Percentiles rank a stretch among this genome's conserved stretches.
Evolutionary conservation across 768 basidiomycete species (phyloP).

Genomic region (Hirschioporus abietinus): DNA sequence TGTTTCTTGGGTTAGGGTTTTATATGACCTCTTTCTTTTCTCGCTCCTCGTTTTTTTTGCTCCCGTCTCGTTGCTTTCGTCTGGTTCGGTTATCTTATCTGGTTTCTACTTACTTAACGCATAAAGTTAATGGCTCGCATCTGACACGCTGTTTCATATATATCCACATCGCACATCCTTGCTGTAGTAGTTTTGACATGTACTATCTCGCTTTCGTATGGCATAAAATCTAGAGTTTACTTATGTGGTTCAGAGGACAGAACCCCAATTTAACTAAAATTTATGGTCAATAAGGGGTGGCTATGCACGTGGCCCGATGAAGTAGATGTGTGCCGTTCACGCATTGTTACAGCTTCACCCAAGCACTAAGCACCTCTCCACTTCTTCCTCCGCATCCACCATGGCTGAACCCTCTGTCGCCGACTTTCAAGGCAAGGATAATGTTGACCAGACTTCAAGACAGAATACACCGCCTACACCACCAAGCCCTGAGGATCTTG

Average conservation of each 20-base stretch:
- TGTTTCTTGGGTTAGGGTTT: constrained; percentile 7
- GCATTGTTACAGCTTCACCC: not conserved
- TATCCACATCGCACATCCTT: not conserved
- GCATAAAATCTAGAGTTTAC: not conserved
- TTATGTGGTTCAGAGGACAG: not conserved
- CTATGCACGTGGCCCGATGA: constrained; percentile 1
- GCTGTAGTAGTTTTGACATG: not conserved
- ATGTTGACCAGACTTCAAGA: not conserved
- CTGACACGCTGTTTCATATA: not conserved
- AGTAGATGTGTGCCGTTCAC: not conserved
- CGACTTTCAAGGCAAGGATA: not conserved
- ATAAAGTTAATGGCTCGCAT: not conserved
- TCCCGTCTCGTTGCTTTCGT: not conserved
- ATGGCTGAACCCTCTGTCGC: not conserved
- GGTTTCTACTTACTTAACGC: not conserved
- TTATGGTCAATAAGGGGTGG: not conserved
- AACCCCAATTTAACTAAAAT: not conserved
- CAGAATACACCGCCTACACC: not conserved
- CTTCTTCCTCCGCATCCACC: not conserved
- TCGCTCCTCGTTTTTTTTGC: not conserved
- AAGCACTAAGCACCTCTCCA: not conserved
- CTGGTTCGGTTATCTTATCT: not conserved
- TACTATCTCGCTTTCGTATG: not conserved
- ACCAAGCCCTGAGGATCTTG: not conserved
- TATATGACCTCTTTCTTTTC: not conserved